These are phyloP conservation scores for Dactylellina drechsleri DNA, from an alignment of 2,329 filamentous ascomycete species.

Conservation along the genomic window DNA sequence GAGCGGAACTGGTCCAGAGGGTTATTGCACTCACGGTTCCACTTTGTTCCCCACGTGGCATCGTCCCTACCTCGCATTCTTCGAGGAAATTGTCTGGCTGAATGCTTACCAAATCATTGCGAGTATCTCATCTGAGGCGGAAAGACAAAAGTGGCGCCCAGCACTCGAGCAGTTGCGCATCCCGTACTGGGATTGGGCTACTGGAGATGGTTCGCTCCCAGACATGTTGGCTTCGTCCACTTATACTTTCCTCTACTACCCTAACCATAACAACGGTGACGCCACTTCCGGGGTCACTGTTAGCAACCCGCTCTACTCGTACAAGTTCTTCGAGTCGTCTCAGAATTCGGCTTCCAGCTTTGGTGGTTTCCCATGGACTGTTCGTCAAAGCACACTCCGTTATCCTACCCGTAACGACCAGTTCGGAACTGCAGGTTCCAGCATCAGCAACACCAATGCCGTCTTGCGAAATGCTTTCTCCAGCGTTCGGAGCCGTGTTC, in stretches of 20 bases:
- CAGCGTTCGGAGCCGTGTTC: slow-evolving; percentile 1
- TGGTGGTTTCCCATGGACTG: slow-evolving; percentile 7
- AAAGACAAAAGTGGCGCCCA: slow-evolving; percentile 1
- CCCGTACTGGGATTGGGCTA: slow-evolving; percentile 53
- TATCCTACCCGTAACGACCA: not conserved
- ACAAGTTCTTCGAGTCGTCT: slow-evolving; percentile 9
- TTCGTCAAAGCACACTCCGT: slow-evolving; percentile 8
- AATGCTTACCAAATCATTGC: slow-evolving; percentile 18
- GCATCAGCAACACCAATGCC: not conserved
- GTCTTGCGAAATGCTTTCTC: not conserved
- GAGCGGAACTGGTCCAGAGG: not conserved
- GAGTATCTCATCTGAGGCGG: not conserved
- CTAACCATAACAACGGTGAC: not conserved
- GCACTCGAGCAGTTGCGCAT: slow-evolving; percentile 18
- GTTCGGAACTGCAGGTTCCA: not conserved
- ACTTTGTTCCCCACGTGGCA: slow-evolving; percentile 79
- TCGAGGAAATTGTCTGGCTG: slow-evolving; percentile 36
- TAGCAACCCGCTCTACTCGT: slow-evolving; percentile 28
- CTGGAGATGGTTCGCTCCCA: slow-evolving; percentile 16
- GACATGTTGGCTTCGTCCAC: not conserved
- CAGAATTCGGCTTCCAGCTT: slow-evolving; percentile 5
- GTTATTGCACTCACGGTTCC: slow-evolving; percentile 43
- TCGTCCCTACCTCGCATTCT: slow-evolving; percentile 76
- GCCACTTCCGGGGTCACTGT: not conserved
- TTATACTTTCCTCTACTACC: slow-evolving; percentile 19